Conservation (phyloP, 2,329 filamentous ascomycete species). For the Phaeosphaeria sp. region DNA sequence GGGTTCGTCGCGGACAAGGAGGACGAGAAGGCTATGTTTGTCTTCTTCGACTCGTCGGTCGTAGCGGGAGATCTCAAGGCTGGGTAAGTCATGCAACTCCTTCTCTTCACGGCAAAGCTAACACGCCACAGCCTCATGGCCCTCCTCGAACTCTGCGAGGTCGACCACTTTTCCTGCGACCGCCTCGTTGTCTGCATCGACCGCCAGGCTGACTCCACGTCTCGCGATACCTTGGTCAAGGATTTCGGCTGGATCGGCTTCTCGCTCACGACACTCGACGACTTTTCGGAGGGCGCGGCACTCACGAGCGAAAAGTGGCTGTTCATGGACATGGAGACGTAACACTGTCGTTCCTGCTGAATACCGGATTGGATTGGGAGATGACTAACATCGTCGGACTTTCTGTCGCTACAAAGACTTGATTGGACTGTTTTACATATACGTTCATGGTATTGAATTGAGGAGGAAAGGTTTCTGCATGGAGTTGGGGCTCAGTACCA, state of each 20-base stretch:
- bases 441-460: not conserved
- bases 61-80: conserved; percentile 82
- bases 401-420: not conserved
- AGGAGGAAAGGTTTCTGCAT: not conserved
- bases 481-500: not conserved
- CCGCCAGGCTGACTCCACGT: conserved; percentile 67
- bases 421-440: not conserved
- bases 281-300: conserved; percentile 69
- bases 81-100: conserved; percentile 66
- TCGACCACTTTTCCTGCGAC: conserved; percentile 73
- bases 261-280: conserved; percentile 78
- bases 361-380: not conserved
- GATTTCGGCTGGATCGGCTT: conserved; percentile 95
- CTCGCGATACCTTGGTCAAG: conserved; percentile 73
- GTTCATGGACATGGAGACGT: conserved; percentile 88
- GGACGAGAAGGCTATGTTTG: conserved; percentile 77
- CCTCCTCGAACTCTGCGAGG: conserved; percentile 84
- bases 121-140: conserved; percentile 67
- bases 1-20: conserved; percentile 79
- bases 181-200: conserved; percentile 84
- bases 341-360: conserved; percentile 1
- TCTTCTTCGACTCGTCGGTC: conserved; percentile 82
- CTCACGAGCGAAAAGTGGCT: conserved; percentile 78
- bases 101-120: conserved; percentile 7
- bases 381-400: not conserved